Percentiles rank a stretch among this genome's conserved stretches.
phyloP scores from a whole-genome alignment of 805 yeast genomes.

The Metschnikowia cubensis region DNA sequence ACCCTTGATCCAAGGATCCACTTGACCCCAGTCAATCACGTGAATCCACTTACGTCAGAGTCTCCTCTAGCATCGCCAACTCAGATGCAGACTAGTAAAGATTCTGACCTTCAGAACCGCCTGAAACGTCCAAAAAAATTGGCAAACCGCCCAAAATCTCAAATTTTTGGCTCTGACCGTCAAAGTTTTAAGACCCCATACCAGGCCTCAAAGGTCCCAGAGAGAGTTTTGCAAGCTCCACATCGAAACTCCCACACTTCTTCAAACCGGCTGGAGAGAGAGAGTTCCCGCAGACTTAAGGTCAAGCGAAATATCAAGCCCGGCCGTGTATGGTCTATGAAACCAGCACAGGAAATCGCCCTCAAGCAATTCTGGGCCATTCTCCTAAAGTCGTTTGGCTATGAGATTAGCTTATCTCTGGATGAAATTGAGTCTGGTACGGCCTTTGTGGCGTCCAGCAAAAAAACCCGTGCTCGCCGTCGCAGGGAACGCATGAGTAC shows the following conservation, averaged over 20 bases:
- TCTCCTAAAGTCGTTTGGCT: slow-evolving; percentile 13
- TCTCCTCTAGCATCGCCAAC: too few relatives aligned
- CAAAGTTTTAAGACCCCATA: too few relatives aligned
- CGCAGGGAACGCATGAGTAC: not conserved
- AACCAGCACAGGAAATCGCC: slow-evolving; percentile 11
- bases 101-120: too few relatives aligned
- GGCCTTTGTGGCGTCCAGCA: slow-evolving; percentile 3
- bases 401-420: slow-evolving; percentile 5
- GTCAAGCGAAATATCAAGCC: slow-evolving; percentile 1
- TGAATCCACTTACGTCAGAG: too few relatives aligned
- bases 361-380: slow-evolving; percentile 15
- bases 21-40: too few relatives aligned
- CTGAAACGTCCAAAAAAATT: too few relatives aligned
- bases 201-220: not conserved
- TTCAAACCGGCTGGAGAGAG: not conserved
- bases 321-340: slow-evolving; percentile 11
- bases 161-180: too few relatives aligned
- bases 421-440: slow-evolving; percentile 2
- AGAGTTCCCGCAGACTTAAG: not conserved
- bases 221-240: not conserved
- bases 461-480: not conserved
- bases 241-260: too few relatives aligned
- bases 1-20: too few relatives aligned
- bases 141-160: too few relatives aligned
- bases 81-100: too few relatives aligned